phyloP scores from a whole-genome alignment of 495 filamentous ascomycete species.

The Xylaria palmicola region DNA sequence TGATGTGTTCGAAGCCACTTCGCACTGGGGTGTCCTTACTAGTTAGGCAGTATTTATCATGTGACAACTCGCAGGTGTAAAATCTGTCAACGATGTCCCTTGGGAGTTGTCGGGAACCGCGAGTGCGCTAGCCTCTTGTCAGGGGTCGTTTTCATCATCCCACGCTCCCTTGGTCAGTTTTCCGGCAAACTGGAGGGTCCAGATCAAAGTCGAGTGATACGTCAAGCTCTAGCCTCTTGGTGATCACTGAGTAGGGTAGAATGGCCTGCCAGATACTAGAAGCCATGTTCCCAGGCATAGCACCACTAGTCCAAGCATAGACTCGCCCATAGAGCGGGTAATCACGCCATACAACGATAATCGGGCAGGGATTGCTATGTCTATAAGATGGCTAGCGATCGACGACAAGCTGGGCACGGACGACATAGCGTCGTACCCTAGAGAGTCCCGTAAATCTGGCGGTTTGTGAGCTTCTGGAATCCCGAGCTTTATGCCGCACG shows the following conservation, averaged over 20 bases:
- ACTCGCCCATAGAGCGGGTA: not conserved
- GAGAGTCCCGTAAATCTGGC: not conserved
- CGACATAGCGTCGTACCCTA: not conserved
- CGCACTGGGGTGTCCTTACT: not conserved
- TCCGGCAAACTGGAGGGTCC: no score
- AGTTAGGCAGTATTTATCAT: not conserved
- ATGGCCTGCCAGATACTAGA: not conserved
- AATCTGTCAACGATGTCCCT: not conserved
- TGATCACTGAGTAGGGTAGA: no score
- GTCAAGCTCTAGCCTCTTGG: no score
- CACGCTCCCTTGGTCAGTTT: no score
- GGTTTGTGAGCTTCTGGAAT: conserved; percentile 6
- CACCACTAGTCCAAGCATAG: not conserved
- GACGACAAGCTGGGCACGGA: conserved; percentile 11
- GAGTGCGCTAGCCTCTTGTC: not conserved
- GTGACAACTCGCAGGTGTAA: not conserved
- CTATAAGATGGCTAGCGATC: not conserved
- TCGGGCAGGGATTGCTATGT: not conserved
- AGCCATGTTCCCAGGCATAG: not conserved
- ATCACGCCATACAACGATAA: not conserved
- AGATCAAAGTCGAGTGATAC: no score
- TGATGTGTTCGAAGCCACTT: not conserved
- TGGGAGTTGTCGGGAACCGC: not conserved
- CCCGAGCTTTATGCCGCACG: conserved; percentile 13
- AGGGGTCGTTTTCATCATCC: no score